Evolutionary conservation across 1,284 basidiomycete genomes (phyloP), one percentile per base, ranked within the genome.

Genomic region (Ustilago cynodontis): DNA sequence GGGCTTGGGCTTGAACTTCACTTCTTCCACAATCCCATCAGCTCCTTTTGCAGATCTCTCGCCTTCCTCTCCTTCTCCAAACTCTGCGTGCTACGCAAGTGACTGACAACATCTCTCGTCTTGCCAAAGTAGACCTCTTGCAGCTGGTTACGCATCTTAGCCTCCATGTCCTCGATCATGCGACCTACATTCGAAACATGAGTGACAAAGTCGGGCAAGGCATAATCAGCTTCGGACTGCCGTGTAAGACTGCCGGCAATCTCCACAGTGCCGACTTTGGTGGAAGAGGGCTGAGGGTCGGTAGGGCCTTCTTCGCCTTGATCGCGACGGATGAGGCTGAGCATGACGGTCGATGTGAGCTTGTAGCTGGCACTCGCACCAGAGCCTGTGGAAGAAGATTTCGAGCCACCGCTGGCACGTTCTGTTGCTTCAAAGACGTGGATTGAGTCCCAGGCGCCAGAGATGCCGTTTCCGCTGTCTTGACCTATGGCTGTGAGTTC

Each of bases 81-180:
- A 81, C 95, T 93, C 73, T 93, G 92, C 26, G 93, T 88, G 75
- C 93, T 94, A 52, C 97, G 90, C 59, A 99, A 88, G 82, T 96
- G 93, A 80, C 93, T 93, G 14, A 98, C 92, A 49, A 99, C 92
- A 85, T 99, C 96, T 77, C 93, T 91, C 50, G 95, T 98, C 88
- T 99, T 99, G 64, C 94, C 95, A 88, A 98, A 98, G 88, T 98
- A 98, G 18, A 99, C 96, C 88, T 77, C 77, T 51, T 80, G 77
- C 20, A 99, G 89, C 67, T 95, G 89, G 86, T 97, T 98, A 53
- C 97, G 91, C 92, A 98, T 95, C 88, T 98, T 98, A 86, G 94
- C 93, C 88, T 99, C 97, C 93, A 96, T 95, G 78, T 98, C 96
- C 87, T 99, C 97, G 78, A 99, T 92, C 91, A 98, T 92, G 77